These are phyloP conservation scores for Erucastrum elatum DNA, from an alignment of 345 rosid species.

Conservation along the genomic window DNA sequence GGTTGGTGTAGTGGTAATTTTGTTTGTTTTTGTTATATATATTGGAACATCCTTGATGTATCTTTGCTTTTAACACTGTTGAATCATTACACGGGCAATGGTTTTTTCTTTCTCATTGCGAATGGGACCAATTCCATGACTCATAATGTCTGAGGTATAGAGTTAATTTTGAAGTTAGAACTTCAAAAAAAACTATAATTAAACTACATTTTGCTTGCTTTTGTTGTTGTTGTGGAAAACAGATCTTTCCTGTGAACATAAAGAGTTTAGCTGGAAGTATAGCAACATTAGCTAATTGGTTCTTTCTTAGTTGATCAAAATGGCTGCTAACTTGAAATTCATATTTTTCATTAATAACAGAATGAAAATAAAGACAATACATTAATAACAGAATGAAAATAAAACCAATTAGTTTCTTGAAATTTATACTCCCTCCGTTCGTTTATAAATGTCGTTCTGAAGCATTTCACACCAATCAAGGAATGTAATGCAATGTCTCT, in stretches of 20 bases:
- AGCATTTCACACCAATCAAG: no score
- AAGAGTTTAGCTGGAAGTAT: constrained; percentile 91
- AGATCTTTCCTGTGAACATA: constrained; percentile 88
- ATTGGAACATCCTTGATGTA: constrained; percentile 1
- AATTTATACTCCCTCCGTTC: no score
- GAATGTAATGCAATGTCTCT: no score
- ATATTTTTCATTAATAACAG: no score
- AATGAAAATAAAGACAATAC: no score
- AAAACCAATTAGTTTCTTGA: no score
- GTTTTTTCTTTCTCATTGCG: constrained; percentile 80
- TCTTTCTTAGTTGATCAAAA: constrained; percentile 63
- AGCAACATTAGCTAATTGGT: constrained; percentile 85
- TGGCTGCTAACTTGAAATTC: constrained; percentile 92
- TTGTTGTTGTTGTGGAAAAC: constrained; percentile 18
- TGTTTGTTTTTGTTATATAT: neutral
- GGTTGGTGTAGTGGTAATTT: constrained; percentile 89
- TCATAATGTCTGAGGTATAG: constrained; percentile 96
- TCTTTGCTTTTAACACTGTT: constrained; percentile 11
- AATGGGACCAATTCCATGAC: constrained; percentile 92
- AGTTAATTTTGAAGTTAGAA: neutral
- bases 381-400: no score
- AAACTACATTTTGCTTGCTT: no score
- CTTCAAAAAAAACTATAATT: neutral
- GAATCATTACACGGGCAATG: constrained; percentile 65
- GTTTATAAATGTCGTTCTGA: no score